Conservation (phyloP, 768 basidiomycete genomes). For the Podaxis mareebaensis region DNA sequence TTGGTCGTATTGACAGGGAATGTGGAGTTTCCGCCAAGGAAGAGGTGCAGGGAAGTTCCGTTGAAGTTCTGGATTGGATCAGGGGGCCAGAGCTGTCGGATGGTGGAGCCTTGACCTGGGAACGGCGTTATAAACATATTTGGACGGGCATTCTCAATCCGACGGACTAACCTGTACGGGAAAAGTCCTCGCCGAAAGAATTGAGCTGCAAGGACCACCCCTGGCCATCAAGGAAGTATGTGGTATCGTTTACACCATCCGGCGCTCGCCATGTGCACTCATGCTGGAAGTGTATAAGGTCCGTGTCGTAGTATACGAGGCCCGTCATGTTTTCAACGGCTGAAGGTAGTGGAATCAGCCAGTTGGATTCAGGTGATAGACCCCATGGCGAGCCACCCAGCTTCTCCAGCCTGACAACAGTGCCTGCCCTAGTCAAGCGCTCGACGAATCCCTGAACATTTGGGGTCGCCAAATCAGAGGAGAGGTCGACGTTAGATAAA, state of each 20-base stretch:
- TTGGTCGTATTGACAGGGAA: background rate
- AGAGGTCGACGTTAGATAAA: background rate
- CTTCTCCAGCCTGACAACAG: slow-evolving; percentile 5
- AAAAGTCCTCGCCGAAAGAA: background rate
- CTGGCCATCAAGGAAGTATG: background rate
- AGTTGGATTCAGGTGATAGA: background rate
- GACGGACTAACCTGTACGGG: background rate
- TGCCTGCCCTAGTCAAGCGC: background rate
- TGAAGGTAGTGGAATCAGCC: slow-evolving; percentile 1
- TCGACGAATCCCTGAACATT: slow-evolving; percentile 3
- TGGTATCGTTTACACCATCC: background rate
- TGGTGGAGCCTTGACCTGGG: background rate
- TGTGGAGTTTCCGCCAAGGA: slow-evolving; percentile 3
- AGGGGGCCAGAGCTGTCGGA: slow-evolving; percentile 6
- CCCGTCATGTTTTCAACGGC: slow-evolving; percentile 2
- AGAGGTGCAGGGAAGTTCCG: slow-evolving; percentile 2
- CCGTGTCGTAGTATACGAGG: background rate
- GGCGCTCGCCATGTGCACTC: background rate
- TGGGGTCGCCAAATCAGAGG: background rate
- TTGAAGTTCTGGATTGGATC: background rate
- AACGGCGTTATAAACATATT: background rate
- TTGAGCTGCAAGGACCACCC: background rate
- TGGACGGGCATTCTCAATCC: background rate
- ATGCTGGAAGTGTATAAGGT: background rate
- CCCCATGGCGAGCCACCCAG: slow-evolving; percentile 2